A percentile compares a stretch with the other conserved stretches of the same genome.
These are phyloP conservation scores for Myxozyma lipomycoides DNA, from an alignment of 805 yeast species.

Conservation along the genomic window DNA sequence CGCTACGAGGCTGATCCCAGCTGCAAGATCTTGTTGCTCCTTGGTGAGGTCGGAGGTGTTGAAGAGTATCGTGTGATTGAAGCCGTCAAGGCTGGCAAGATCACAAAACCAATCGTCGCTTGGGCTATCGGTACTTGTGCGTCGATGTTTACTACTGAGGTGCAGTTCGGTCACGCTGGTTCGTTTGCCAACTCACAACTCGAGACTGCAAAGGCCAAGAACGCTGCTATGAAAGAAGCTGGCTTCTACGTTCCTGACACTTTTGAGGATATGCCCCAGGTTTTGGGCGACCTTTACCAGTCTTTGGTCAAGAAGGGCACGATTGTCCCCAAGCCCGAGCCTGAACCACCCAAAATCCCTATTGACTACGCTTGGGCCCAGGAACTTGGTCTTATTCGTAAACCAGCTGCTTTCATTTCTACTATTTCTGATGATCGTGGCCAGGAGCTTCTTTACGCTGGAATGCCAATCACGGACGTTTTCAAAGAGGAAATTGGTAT, in stretches of 20 bases:
- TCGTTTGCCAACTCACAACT: slow-evolving; percentile 66
- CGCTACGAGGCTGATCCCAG: slow-evolving; percentile 61
- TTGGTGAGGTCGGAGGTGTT: slow-evolving; percentile 70
- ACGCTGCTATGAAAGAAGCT: slow-evolving; percentile 79
- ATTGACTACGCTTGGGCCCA: slow-evolving; percentile 49
- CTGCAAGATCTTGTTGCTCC: slow-evolving; percentile 61
- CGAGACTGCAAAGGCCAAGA: slow-evolving; percentile 65
- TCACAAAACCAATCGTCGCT: slow-evolving; percentile 66
- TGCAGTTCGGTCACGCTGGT: slow-evolving; percentile 63
- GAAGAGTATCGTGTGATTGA: slow-evolving; percentile 70
- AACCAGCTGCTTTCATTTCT: slow-evolving; percentile 48
- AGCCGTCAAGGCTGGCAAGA: slow-evolving; percentile 59
- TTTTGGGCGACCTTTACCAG: slow-evolving; percentile 62
- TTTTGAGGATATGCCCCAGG: slow-evolving; percentile 47
- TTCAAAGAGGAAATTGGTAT: slow-evolving; percentile 47
- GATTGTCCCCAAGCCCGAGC: slow-evolving; percentile 42
- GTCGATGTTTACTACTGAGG: slow-evolving; percentile 65
- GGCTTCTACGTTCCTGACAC: slow-evolving; percentile 90
- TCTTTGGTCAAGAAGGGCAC: slow-evolving; percentile 48
- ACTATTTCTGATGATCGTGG: slow-evolving; percentile 49
- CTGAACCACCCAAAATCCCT: slow-evolving; percentile 47
- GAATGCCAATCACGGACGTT: slow-evolving; percentile 46
- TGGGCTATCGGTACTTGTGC: slow-evolving; percentile 72
- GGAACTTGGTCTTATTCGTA: slow-evolving; percentile 46
- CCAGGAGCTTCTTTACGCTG: slow-evolving; percentile 46